Evolutionary conservation across 2,329 filamentous ascomycete species (phyloP), one percentile per base, ranked within the genome.

Genomic region (Anthostomella pinea): DNA sequence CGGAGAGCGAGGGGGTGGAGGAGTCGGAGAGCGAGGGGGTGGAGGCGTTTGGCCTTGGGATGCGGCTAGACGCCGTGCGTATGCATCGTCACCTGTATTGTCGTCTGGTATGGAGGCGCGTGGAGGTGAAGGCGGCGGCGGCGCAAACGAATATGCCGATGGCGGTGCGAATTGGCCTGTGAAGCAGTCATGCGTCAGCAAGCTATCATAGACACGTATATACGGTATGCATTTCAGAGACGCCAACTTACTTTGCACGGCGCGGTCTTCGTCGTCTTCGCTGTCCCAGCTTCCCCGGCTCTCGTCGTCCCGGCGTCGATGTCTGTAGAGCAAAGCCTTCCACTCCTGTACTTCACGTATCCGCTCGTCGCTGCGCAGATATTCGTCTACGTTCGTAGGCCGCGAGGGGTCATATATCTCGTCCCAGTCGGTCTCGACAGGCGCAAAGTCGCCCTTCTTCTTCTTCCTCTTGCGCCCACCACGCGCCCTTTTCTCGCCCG

Each of bases 321-420:
- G 85, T 10, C 80, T 79, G 59, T 93, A 90, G 10, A 95, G 69
- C 23, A 85, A 67, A 25, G 83, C 79, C 58, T 90, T 94, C 90
- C 90, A 96, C 52, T 94, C 88, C 39, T 79, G 75, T 3, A 89
- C 77, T 58, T 94, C 88, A 13, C 76, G 69, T 41, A 90, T 78
- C 57, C 87, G 84, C 64, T 95, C 89, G 40, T 94, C 87, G 54
- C 87, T 93, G 42, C 81, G 73, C 41, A 86, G 76, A 58, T 93
- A 96, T 55, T 91, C 85, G 37, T 90, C 85, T 32, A 91, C 85
- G 49, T 82, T 89, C 25, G 87, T 94, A 7, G 90, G 89, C 24
- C 85, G 71, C 8, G 83, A 72, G 1, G 88, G 87, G 54, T 95
- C 90, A 59, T 95, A 96, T 16, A 93, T 77, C 58, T 94, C 88